These are phyloP conservation scores for Entoloma clypeatum DNA, from an alignment of 1,284 basidiomycete genomes.

Conservation along the genomic window DNA sequence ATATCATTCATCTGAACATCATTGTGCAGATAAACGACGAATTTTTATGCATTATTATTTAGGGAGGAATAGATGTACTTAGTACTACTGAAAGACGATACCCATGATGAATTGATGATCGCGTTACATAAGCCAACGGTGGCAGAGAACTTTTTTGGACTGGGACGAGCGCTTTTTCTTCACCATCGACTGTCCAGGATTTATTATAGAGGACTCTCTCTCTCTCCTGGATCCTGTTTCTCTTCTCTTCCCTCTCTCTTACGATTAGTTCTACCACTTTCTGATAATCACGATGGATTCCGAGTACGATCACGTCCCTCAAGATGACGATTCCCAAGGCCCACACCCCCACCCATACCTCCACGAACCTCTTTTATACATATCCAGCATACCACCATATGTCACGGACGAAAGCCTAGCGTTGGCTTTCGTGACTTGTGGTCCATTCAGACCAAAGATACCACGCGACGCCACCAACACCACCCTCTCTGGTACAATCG, in stretches of 20 bases:
- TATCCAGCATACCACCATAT: slow-evolving; percentile 66
- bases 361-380: slow-evolving; percentile 74
- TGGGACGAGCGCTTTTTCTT: slow-evolving; percentile 4
- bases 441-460: slow-evolving; percentile 76
- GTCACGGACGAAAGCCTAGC: slow-evolving; percentile 74
- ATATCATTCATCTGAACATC: no score
- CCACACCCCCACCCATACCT: slow-evolving; percentile 68
- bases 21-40: no score
- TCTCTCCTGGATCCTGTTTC: slow-evolving; percentile 12
- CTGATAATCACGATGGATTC: slow-evolving; percentile 34
- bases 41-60: no score
- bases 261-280: slow-evolving; percentile 16
- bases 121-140: slow-evolving; percentile 18
- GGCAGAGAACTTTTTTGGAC: slow-evolving; percentile 10
- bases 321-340: slow-evolving; percentile 30
- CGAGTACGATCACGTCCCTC: slow-evolving; percentile 28
- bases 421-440: slow-evolving; percentile 62
- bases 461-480: slow-evolving; percentile 51
- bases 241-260: slow-evolving; percentile 13
- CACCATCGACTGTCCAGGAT: slow-evolving; percentile 15
- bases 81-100: no score
- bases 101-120: no score
- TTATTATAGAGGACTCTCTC: slow-evolving; percentile 13
- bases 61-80: no score
- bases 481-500: slow-evolving; percentile 63